Percentiles rank a stretch among this genome's conserved stretches.
phyloP scores from a whole-genome alignment of 2,329 filamentous ascomycete genomes.

The Colletotrichum kahawae region DNA sequence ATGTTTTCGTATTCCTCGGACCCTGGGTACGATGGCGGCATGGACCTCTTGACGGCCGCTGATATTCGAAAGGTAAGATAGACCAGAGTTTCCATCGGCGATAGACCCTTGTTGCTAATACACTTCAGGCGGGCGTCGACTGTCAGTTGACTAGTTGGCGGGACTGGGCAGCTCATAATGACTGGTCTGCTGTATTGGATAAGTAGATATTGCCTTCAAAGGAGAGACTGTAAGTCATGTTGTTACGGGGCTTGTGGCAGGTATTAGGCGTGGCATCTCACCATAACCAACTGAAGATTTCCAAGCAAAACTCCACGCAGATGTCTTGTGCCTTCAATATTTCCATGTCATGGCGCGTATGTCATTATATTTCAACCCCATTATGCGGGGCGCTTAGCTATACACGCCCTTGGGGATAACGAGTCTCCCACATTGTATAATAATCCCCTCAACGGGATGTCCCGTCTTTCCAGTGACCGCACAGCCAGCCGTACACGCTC shows the following conservation, averaged over 20 bases:
- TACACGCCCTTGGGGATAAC: neutral
- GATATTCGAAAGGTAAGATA: constrained; percentile 47
- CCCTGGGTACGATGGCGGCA: constrained; percentile 54
- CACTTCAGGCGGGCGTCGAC: constrained; percentile 33
- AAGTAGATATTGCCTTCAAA: neutral
- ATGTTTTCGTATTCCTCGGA: constrained; percentile 54
- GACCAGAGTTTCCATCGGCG: too few species aligned
- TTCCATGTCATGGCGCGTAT: neutral
- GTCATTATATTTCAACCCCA: neutral
- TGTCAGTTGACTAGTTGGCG: constrained; percentile 46
- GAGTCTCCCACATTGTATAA: neutral
- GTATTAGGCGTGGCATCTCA: neutral
- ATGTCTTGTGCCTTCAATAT: neutral
- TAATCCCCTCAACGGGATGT: neutral
- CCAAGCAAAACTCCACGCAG: neutral
- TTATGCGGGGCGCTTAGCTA: neutral
- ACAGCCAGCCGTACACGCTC: neutral
- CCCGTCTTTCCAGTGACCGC: neutral
- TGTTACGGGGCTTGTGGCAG: accelerated
- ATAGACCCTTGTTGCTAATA: neutral
- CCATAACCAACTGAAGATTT: neutral
- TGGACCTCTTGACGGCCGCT: constrained; percentile 44
- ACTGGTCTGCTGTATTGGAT: constrained; percentile 35
- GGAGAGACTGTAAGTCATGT: neutral
- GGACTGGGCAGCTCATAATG: constrained; percentile 39